These are phyloP conservation scores for Dothideomycetes sp. DNA, from an alignment of 2,329 filamentous ascomycete genomes.

Conservation along the genomic window DNA sequence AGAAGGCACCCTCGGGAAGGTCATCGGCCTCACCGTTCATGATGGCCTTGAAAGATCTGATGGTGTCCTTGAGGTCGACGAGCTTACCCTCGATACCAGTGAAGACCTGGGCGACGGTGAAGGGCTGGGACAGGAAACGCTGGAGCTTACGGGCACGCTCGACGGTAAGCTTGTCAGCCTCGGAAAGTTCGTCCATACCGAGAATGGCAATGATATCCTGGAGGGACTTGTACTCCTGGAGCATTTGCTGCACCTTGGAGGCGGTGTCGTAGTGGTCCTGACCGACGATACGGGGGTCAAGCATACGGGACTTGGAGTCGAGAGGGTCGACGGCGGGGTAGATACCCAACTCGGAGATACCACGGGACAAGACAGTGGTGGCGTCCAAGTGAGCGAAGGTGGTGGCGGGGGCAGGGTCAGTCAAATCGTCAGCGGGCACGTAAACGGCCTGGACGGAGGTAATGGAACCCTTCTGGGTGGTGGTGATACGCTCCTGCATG, in stretches of 20 bases:
- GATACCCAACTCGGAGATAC: conserved; percentile 99
- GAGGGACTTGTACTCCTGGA: conserved; percentile 99
- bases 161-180: conserved; percentile 98
- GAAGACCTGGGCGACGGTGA: conserved; percentile 81
- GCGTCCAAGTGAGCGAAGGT: conserved; percentile 99
- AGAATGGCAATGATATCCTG: conserved; percentile 99
- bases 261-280: conserved; percentile 96
- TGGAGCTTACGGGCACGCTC: conserved; percentile 99
- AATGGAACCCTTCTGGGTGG: conserved; percentile 98
- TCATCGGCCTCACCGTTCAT: conserved; percentile 89
- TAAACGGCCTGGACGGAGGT: conserved; percentile 99
- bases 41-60: conserved; percentile 94
- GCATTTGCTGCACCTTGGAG: conserved; percentile 93
- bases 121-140: conserved; percentile 99
- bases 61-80: conserved; percentile 98
- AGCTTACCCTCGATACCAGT: conserved; percentile 93
- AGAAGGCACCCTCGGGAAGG: conserved; percentile 86
- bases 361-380: conserved; percentile 99
- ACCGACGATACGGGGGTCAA: conserved; percentile 96
- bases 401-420: conserved; percentile 97
- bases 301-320: conserved; percentile 98
- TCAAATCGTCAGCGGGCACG: conserved; percentile 99
- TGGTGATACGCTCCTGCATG: conserved; percentile 99
- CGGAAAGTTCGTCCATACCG: conserved; percentile 99
- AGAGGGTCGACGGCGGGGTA: conserved; percentile 99